Evolutionary conservation across 148 eudicot species (phyloP).

Genomic region (Rhododendron simsii): DNA sequence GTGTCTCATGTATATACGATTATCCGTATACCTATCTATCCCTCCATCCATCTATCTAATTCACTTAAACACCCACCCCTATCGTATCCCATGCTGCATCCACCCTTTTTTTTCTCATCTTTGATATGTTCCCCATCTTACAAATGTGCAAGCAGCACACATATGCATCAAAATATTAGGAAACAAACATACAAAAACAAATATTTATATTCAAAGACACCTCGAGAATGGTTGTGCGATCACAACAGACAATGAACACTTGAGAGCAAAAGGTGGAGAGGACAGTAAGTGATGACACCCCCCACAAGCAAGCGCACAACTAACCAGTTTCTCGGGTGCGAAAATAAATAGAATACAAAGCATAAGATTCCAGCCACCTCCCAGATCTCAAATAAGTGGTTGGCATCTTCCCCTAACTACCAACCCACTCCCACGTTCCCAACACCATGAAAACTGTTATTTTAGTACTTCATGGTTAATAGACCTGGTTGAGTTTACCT

Average conservation of each 20-base stretch:
- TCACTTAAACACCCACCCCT: not conserved
- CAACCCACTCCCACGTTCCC: not conserved
- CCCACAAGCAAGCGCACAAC: not conserved
- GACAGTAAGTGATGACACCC: not conserved
- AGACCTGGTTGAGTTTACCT: constrained; percentile 38
- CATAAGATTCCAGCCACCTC: not conserved
- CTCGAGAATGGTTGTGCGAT: not conserved
- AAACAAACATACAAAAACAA: not conserved
- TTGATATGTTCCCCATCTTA: not conserved
- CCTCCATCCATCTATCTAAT: not conserved
- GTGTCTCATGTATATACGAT: not conserved
- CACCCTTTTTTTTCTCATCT: not conserved
- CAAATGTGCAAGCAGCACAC: not conserved
- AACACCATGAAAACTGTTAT: not conserved
- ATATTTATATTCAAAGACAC: not conserved
- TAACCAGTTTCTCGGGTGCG: not conserved
- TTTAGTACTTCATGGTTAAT: not conserved
- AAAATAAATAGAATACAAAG: not conserved
- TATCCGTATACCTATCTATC: not conserved
- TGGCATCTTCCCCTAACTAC: not conserved
- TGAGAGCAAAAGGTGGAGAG: not conserved
- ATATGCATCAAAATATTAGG: not conserved
- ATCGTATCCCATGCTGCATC: not conserved
- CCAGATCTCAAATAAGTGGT: not conserved
- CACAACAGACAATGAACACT: not conserved